Base-by-base conservation (phyloP, 2,329 filamentous ascomycete genomes). In the Aspergillus quadricinctus region DNA sequence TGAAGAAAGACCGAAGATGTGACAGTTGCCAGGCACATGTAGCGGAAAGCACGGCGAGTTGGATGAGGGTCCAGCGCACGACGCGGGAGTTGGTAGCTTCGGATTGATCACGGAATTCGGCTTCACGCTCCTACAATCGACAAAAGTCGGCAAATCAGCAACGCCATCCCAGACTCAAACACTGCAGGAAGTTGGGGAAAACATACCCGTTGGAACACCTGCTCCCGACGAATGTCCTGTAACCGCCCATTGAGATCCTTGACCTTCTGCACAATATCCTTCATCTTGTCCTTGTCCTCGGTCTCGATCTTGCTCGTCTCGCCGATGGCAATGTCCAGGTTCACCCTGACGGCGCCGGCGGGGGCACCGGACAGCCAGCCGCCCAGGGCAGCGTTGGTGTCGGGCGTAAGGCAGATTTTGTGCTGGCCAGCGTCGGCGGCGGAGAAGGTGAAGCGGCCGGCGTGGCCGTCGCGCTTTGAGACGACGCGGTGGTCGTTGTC, bases 1-100 rank as follows among this genome's bases (percentile, higher is more conserved):
- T 99, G 81, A 99, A 99, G 84, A 99, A 99, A 49, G 90, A 89
- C 66, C 94, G 85, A 67, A 99, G 83, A 77, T 99, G 93, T 53
- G 92, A 96, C 49, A 99, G 81, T 77, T 99, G 94, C 94, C 94
- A 99, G 59, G 91, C 90, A 78, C 94, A 99, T 35, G 94, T 96
- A 55, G 88, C 81, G 54, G 87, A 90, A 53, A 99, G 81, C 40
- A 97, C 85, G 52, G 86, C 83, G 58, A 97, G 80, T 77, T 99
- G 94, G 64, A 97, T 88, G 63, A 97, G 70, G 64, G 94, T 93
- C 93, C 94, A 99, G 66, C 92, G 87, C 51, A 97, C 86, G 61
- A 97, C 93, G 68, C 93, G 88, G 55, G 86, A 81, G 76, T 99
- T 99, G 63, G 93, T 97, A 45, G 85, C 81, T 77, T 99, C 94